Base-by-base conservation (phyloP, 306 rosid genomes). In the Gastrolobium villosum region DNA sequence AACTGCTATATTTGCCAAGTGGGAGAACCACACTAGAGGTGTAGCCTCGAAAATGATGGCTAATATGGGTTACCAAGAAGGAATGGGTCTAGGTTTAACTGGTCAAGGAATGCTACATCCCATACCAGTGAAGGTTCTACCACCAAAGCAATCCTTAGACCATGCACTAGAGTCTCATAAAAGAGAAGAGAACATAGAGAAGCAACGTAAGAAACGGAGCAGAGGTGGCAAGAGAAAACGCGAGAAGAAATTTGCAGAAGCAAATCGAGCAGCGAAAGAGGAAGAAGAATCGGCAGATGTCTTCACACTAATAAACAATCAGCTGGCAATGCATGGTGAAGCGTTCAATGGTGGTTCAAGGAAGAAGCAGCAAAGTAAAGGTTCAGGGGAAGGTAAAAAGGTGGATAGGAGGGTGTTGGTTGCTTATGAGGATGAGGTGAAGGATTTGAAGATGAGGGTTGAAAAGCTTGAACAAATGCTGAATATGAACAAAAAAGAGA, bases 41-140 rank as follows among this genome's bases (percentile, higher is more conserved):
- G 84, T 95, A 69, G 96, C 99, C 50, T 95, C 98, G 72, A 95
- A 88, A 90, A 95, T 95, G 98, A 95, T 93, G 99, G 91, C 99
- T 73, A 89, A 86, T 72, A 95, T 91, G 98, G 99, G 99, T 75
- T 93, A 86, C 72, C 86, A 81, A 36, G 98, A 91, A 77, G 99
- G 99, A 52, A 89, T 81, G 91, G 99, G 99, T 71, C 83, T 95
- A 68, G 99, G 99, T 20, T 77, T 70, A 79, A 88, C 93, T 59
- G 99, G 99, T 67, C 99, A 95, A 83, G 98, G 99, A 50, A 92
- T 91, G 85, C 52, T 91, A 66, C 57, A 89, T 78, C 99, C 99
- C 44, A 79, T 95, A 39, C 72, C 80, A 34, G 98, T 88, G 79
- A 88, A 91, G 82, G 96, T 85, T 68, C 94, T 92, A 66, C 98